Evolutionary conservation across 306 rosid genomes (phyloP).

Genomic region (Cucumis melo): DNA sequence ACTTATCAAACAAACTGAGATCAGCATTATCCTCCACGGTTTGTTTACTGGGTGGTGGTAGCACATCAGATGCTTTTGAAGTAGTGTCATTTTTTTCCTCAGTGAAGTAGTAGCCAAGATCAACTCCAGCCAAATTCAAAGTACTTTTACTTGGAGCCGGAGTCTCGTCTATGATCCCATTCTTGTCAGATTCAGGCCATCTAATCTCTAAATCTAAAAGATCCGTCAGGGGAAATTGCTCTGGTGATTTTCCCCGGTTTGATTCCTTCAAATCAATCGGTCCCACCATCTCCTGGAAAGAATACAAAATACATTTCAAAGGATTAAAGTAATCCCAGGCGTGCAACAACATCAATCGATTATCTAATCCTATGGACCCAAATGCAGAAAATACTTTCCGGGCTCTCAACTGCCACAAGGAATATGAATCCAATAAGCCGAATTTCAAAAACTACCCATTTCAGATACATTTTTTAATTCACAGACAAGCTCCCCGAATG

Average conservation of each 20-base stretch:
- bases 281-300: constrained; percentile 55
- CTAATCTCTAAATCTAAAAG: constrained; percentile 62
- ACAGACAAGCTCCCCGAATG: neutral
- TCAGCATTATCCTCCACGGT: constrained; percentile 21
- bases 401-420: neutral
- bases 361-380: neutral
- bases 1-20: constrained; percentile 54
- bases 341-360: neutral
- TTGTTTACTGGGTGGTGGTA: constrained; percentile 7
- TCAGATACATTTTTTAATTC: neutral
- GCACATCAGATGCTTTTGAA: constrained; percentile 19
- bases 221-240: constrained; percentile 52
- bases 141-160: constrained; percentile 23
- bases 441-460: neutral
- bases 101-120: constrained; percentile 37
- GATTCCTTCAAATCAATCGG: constrained; percentile 28
- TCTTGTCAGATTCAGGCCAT: constrained; percentile 50
- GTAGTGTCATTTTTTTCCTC: constrained; percentile 22
- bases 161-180: constrained; percentile 15
- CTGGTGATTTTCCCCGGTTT: constrained; percentile 28
- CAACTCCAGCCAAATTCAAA: constrained; percentile 44
- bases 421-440: neutral
- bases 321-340: neutral
- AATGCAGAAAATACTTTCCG: neutral
- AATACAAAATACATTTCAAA: constrained; percentile 6